Evolutionary conservation across 176 grass and related monocot species (phyloP), one percentile per base, ranked within the genome.

Genomic region (Rhynchospora breviuscula): DNA sequence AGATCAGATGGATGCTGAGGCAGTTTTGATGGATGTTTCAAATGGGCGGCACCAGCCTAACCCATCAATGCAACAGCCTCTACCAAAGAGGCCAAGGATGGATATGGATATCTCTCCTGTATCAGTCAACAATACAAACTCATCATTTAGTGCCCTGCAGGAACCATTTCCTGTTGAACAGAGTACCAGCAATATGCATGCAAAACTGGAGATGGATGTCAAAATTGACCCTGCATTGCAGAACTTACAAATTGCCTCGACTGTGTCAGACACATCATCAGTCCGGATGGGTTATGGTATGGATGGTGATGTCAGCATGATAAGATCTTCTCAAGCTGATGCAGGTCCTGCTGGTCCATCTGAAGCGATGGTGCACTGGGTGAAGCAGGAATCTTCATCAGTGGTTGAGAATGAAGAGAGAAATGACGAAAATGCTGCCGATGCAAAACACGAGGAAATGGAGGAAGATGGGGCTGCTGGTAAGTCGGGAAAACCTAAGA

Each of bases 401-500:
- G 83, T 63, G 10, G 49, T 87, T 90, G 93, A 92, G 82, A 90
- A 91, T 66, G 88, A 88, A 62, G 59, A 81, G 62, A 87, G 49
- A 53, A 82, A 82, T 48, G 60, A 82, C 77, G 84, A 91, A 81
- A 85, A 87, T 70, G 64, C 61, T n/a, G 26, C 61, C 62, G 93
- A 95, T 64, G 81, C 91, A 80, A 95, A 95, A 70, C 87, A 96
- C 85, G 97, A 99, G 73, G 67, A 88, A 81, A 88, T 82, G 84
- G 54, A 60, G 10, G 97, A 96, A 80, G 81, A 75, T 31, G 79
- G 87, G 14, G 67, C 89, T 62, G 88, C 88, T 61, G 84, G 82
- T 87, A 99, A 96, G 91, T 94, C 93, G 44, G 97, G 97, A 71
- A 99, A 99, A 86, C 90, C 97, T 75, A 99, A 96, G 69, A 93